Evolutionary conservation across 768 basidiomycete genomes (phyloP), one percentile per base, ranked within the genome.

Genomic region (Pholiota molesta): DNA sequence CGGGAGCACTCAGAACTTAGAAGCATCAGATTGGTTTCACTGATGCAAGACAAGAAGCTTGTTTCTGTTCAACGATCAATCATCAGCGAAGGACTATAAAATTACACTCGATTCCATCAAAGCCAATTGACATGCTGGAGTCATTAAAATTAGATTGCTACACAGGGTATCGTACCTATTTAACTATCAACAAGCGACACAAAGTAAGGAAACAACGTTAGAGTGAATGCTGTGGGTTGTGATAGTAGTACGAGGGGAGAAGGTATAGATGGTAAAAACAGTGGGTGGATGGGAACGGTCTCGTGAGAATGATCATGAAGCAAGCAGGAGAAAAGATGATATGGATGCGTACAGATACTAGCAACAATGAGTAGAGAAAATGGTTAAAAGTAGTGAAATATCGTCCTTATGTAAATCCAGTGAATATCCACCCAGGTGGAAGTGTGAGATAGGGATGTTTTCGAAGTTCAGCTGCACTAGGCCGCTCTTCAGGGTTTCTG

Each of bases 401-500:
- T 58, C 57, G 63, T 72, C 74, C 71, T 74, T 78, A 81, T 69
- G 79, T 81, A 73, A 84, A 86, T 72, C 86, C 87, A 65, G 79
- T 84, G 79, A 95, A 95, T 61, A 78, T 75, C 92, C 93, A 95
- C 60, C 83, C 89, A 52, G 81, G 81, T 61, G 88, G 85, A 61
- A 93, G 83, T 67, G 75, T 77, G 55, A 95, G 84, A 79, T 92
- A 97, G 42, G 83, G 84, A 75, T 97, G 94, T 65, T 81, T 81
- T 63, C 90, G 84, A 61, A 97, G 83, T 69, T 94, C 92, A 37
- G 86, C 79, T 35, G 95, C 91, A 28, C 79, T 86, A 2, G 95
- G 91, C 37, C 95, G 89, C 65, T 92, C 86, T 57, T 91, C 87
- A 9, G 95, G 95, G 70, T 95, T 88, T 64, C 92, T 94, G 62